Evolutionary conservation across 805 yeast species (phyloP).

Genomic region (Sugiyamaella valdiviana): DNA sequence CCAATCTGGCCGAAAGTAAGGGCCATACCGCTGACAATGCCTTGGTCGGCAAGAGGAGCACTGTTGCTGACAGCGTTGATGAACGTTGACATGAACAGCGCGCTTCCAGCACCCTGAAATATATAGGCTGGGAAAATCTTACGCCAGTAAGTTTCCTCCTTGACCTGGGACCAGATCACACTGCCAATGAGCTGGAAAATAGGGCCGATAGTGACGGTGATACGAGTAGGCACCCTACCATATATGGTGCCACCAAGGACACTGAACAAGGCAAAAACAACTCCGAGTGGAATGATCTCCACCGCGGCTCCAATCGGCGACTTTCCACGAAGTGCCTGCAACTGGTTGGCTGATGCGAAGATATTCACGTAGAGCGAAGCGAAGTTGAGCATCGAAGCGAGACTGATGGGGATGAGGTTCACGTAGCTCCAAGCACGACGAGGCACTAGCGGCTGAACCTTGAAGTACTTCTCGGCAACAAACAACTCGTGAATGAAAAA

Average conservation of each 20-base stretch:
- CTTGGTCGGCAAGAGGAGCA: conserved; percentile 37
- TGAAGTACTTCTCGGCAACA: conserved; percentile 15
- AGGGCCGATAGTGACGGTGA: conserved; percentile 7
- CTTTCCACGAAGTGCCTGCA: conserved; percentile 26
- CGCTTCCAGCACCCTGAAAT: conserved; percentile 27
- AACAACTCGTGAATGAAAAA: conserved; percentile 32
- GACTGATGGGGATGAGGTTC: conserved; percentile 25
- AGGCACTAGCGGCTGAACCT: conserved; percentile 29
- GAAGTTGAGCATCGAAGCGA: conserved; percentile 22
- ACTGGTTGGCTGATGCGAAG: conserved; percentile 26
- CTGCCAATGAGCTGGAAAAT: conserved; percentile 18
- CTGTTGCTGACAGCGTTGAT: conserved; percentile 29
- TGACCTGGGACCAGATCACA: conserved; percentile 26
- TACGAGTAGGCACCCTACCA: conserved; percentile 10
- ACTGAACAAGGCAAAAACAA: conserved; percentile 31
- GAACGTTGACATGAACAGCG: conserved; percentile 34
- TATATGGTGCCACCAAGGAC: conserved; percentile 22
- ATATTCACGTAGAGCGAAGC: conserved; percentile 23
- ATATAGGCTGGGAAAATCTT: conserved; percentile 26
- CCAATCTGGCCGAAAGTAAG: conserved; percentile 36
- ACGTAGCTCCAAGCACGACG: conserved; percentile 24
- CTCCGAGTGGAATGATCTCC: conserved; percentile 33
- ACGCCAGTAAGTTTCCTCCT: conserved; percentile 29
- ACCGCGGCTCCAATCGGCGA: conserved; percentile 35
- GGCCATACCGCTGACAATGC: conserved; percentile 35